phyloP scores from a whole-genome alignment of 2,329 filamentous ascomycete genomes.

The Trichoderma koningiopsis region DNA sequence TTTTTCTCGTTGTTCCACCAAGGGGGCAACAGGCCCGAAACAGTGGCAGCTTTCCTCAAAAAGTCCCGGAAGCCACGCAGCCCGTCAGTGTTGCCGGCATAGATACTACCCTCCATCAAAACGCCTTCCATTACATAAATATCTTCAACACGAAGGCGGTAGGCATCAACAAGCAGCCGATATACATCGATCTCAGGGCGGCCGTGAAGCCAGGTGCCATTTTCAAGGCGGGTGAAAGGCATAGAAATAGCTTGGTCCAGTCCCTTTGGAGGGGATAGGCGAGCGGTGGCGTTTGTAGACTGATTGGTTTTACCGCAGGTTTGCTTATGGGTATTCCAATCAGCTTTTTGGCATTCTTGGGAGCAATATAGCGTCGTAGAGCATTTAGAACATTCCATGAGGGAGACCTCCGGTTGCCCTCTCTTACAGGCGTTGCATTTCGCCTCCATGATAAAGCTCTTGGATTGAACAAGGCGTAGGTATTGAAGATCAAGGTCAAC shows the following conservation, averaged over 20 bases:
- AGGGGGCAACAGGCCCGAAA: slow-evolving; percentile 41
- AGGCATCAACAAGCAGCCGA: slow-evolving; percentile 50
- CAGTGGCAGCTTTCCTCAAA: slow-evolving; percentile 34
- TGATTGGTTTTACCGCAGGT: slow-evolving; percentile 37
- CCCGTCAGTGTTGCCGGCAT: slow-evolving; percentile 33
- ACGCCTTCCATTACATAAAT: slow-evolving; percentile 32
- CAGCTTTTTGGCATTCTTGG: slow-evolving; percentile 45
- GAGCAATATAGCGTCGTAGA: no score
- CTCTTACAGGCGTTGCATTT: slow-evolving; percentile 37
- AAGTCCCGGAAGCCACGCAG: slow-evolving; percentile 42
- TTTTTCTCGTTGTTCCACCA: slow-evolving; percentile 50
- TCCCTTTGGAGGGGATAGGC: no score
- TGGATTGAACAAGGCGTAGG: not conserved
- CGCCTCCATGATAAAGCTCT: not conserved
- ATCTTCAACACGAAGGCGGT: slow-evolving; percentile 48
- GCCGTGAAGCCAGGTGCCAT: slow-evolving; percentile 47
- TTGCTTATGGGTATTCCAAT: slow-evolving; percentile 56
- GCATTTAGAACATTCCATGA: slow-evolving; percentile 50
- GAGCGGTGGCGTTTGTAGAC: no score
- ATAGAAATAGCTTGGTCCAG: slow-evolving; percentile 15
- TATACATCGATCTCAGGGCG: slow-evolving; percentile 50
- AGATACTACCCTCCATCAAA: slow-evolving; percentile 36
- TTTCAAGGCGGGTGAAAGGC: slow-evolving; percentile 46
- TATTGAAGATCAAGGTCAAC: no score
- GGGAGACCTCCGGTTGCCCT: slow-evolving; percentile 32